Evolutionary conservation across 176 grass and related monocot species (phyloP).

Genomic region (Oryza longistaminata): DNA sequence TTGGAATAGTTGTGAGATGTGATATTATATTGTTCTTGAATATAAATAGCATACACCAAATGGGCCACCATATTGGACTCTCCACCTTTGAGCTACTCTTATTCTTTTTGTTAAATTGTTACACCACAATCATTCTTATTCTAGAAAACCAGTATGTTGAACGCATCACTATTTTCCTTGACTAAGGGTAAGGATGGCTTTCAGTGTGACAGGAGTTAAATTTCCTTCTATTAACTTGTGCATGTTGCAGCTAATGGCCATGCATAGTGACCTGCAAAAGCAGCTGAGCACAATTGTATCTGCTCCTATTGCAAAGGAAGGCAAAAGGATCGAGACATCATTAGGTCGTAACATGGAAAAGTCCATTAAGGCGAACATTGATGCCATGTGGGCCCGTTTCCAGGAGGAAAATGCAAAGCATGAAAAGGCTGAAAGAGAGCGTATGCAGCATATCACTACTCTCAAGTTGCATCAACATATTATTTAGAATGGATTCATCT

Average conservation of each 20-base stretch:
- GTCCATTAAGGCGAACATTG: constrained; percentile 73
- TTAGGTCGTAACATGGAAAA: constrained; percentile 82
- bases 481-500: constrained; percentile 13
- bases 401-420: constrained; percentile 82
- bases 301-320: constrained; percentile 79
- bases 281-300: constrained; percentile 65
- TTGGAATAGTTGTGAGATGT: constrained; percentile 6
- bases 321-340: constrained; percentile 75
- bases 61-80: not conserved
- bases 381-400: constrained; percentile 83
- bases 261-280: constrained; percentile 83
- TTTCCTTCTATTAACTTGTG: constrained; percentile 25
- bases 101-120: not conserved
- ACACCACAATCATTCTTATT: not conserved
- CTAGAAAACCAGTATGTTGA: constrained; percentile 10
- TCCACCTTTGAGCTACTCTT: not conserved
- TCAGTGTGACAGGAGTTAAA: constrained; percentile 1
- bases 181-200: not conserved
- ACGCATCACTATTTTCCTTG: not conserved
- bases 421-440: constrained; percentile 81
- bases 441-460: constrained; percentile 74
- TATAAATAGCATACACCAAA: constrained; percentile 5
- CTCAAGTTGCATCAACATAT: constrained; percentile 4
- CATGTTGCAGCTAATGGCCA: constrained; percentile 63
- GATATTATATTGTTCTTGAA: constrained; percentile 13